These are phyloP conservation scores for Ogataea sp. DNA, from an alignment of 805 yeast genomes.

Conservation along the genomic window DNA sequence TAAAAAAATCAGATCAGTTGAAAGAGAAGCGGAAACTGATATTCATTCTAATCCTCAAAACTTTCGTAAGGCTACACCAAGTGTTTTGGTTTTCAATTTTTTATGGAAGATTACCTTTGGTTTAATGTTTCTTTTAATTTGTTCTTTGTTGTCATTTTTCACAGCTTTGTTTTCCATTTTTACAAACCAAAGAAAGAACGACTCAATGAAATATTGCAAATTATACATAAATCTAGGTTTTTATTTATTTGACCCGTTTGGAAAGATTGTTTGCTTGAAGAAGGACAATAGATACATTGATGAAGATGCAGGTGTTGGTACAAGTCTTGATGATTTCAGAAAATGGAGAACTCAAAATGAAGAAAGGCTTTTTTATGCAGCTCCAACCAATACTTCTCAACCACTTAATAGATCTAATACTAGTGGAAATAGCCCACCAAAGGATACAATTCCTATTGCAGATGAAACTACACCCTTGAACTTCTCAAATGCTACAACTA, in stretches of 20 bases:
- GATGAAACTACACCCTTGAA: conserved; percentile 11
- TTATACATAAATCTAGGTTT: conserved; percentile 53
- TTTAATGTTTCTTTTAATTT: conserved; percentile 42
- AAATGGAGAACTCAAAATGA: conserved; percentile 81
- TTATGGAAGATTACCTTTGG: conserved; percentile 78
- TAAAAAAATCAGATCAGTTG: conserved; percentile 87
- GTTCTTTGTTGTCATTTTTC: conserved; percentile 39
- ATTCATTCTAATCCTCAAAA: conserved; percentile 65
- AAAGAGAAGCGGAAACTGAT: conserved; percentile 85
- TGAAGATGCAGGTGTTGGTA: conserved; percentile 88
- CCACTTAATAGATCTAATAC: neutral
- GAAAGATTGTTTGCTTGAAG: conserved; percentile 72
- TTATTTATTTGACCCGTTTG: conserved; percentile 83
- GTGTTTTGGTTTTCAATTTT: conserved; percentile 59
- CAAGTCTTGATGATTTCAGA: conserved; percentile 75
- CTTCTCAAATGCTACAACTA: neutral
- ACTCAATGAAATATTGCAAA: conserved; percentile 54
- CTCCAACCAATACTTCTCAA: conserved; percentile 27
- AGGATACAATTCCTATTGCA: too few relatives aligned
- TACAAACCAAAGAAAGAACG: conserved; percentile 33
- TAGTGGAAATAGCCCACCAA: conserved; percentile 5
- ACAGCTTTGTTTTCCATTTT: conserved; percentile 37
- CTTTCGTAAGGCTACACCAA: conserved; percentile 44
- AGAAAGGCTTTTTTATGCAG: conserved; percentile 75
- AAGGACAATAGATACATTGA: conserved; percentile 73